Base-by-base conservation (phyloP, 441 rosid species). In the Pelargonium fulgidum region DNA sequence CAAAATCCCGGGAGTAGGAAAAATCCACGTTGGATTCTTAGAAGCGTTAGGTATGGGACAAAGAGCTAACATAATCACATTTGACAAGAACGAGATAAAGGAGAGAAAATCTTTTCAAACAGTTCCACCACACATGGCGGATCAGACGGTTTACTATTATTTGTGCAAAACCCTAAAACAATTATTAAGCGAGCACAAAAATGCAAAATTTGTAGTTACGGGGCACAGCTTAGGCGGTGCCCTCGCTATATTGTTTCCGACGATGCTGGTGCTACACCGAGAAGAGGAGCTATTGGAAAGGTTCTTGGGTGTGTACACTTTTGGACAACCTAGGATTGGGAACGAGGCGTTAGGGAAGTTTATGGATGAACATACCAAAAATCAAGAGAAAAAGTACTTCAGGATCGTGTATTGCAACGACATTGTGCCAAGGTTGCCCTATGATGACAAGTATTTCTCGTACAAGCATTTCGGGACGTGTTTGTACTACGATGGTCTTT, bases 171-270 rank as follows among this genome's bases (percentile, higher is more conserved):
- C 7, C 7, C 76, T 90, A 26, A 85, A 67, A 76, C 47, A 73
- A 0, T 52, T 85, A 6, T 20, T 80, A 26, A 41, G 58, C 7
- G 39, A 78, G 5, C 82, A 85, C 59, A 68, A 76, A 14, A 39
- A 68, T 9, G 73, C 83, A 24, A 79, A 75, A 48, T 77, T 67
- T 16, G 68, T 90, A 8, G 7, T 90, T 50, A 87, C 93, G 0
- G 93, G 93, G 20, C 93, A 90, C 58, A 88, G 93, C 58, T 63
- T 85, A 70, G 93, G 92, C 17, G 92, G 89, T 24, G 90, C 92
- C 20, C 73, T 90, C 19, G 93, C 93, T 26, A 77, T 85, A 14
- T 76, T 88, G 7, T 88, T 88, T 71, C 66, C 77, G 0, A 82
- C 86, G 39, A 66, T 88, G 65, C 77, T 90, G 47, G 76, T 76